Evolutionary conservation across 345 rosid genomes (phyloP).

Genomic region (Brassica nigra): DNA sequence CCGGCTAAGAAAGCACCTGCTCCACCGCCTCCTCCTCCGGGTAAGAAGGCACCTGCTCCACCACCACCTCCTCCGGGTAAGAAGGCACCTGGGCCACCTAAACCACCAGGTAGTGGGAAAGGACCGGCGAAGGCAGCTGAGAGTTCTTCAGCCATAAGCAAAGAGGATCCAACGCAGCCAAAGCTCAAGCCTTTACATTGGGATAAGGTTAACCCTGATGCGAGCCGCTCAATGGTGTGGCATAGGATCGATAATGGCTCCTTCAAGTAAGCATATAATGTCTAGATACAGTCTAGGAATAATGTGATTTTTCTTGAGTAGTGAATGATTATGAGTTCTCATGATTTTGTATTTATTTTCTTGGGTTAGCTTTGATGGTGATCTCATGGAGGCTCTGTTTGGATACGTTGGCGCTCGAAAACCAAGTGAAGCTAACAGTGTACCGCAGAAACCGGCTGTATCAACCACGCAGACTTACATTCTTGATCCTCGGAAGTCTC

Average conservation of each 20-base stretch:
- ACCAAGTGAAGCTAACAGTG: slow-evolving; percentile 35
- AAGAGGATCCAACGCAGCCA: slow-evolving; percentile 42
- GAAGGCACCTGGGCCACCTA: slow-evolving; percentile 41
- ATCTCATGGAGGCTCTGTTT: slow-evolving; percentile 91
- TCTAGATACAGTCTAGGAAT: slow-evolving; percentile 1
- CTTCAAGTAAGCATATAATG: slow-evolving; percentile 57
- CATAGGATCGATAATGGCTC: slow-evolving; percentile 72
- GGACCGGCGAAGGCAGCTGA: slow-evolving; percentile 34
- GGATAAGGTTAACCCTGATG: slow-evolving; percentile 72
- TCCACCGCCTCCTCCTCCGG: slow-evolving; percentile 44
- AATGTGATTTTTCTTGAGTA: background rate
- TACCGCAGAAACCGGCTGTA: slow-evolving; percentile 18
- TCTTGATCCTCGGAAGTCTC: slow-evolving; percentile 77
- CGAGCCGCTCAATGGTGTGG: slow-evolving; percentile 86
- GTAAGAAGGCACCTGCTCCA: slow-evolving; percentile 18
- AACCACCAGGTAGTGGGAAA: slow-evolving; percentile 50
- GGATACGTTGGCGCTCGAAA: slow-evolving; percentile 67
- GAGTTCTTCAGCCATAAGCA: slow-evolving; percentile 34
- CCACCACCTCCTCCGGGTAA: slow-evolving; percentile 47
- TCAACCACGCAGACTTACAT: slow-evolving; percentile 52
- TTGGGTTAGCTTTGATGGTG: slow-evolving; percentile 67
- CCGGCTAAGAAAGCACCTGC: slow-evolving; percentile 30
- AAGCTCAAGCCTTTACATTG: slow-evolving; percentile 88
- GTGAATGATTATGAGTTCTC: background rate
- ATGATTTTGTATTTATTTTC: background rate